Evolutionary conservation across 129 eudicot genomes (phyloP), one percentile per base, ranked within the genome.

Genomic region (Solidago caesia): DNA sequence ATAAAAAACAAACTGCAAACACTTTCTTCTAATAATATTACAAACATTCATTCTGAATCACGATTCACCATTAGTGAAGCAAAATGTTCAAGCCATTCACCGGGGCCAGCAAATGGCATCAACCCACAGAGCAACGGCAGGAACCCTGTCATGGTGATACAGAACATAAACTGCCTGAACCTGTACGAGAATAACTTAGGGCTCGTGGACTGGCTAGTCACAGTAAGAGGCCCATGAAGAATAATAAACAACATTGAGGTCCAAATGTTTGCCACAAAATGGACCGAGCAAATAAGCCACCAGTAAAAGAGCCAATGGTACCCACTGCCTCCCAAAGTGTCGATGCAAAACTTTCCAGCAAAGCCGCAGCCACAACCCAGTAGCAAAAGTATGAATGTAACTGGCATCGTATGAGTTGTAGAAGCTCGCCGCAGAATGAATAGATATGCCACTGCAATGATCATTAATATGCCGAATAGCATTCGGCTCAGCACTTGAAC

Each of bases 311-410:
- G 81, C 99, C 99, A 95, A 53, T 67, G 88, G 77, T 72, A 15
- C 51, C 99, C 99, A 16, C 88, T 89, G 51, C 99, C 99, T 42
- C 99, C 99, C 58, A 95, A 81, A 0, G 96, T 87, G 75, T 95
- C 91, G 9, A 95, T 78, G 85, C 99, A 91, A 56, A 87, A 61
- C 51, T 85, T 91, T 21, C 99, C 99, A 0, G 90, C 87, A 42
- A 84, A 70, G 5, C 99, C 99, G 56, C 97, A 91, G 13, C 45
- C 86, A 4, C 70, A 76, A 12, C 97, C 99, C 16, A 94, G 71
- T 15, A 91, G 68, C 46, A 95, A 42, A 53, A 95, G 82, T 51
- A 91, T 76, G 85, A 89, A 89, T 3, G 97, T 91, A 49, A 95
- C 64, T 5, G 99, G 99, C 99, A 95, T 95, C 62, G 92, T 78